These are phyloP conservation scores for Coniochaeta ligniaria DNA, from an alignment of 2,329 filamentous ascomycete genomes.

Conservation along the genomic window DNA sequence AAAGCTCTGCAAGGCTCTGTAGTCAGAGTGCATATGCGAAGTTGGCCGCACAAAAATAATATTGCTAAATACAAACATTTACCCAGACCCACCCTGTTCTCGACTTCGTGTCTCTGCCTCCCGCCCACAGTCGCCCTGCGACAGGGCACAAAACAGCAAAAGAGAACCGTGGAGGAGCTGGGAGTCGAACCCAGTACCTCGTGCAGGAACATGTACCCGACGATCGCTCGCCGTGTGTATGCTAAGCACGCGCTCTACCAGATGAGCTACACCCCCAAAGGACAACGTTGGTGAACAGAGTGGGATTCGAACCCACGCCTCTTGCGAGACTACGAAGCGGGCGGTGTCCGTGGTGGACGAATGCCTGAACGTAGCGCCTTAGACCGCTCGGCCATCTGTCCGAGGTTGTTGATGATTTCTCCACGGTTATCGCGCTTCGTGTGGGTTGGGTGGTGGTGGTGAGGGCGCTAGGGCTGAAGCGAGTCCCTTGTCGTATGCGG, in stretches of 20 bases:
- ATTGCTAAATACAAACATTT: not conserved
- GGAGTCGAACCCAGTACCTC: conserved; percentile 1
- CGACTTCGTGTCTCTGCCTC: not conserved
- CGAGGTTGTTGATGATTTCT: not conserved
- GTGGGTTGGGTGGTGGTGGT: not conserved
- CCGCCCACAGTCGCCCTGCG: not conserved
- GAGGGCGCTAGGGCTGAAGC: not conserved
- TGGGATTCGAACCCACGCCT: conserved; percentile 1
- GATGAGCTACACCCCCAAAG: conserved; percentile 1
- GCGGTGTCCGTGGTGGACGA: not conserved
- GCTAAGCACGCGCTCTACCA: conserved; percentile 1
- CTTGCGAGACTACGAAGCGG: conserved; percentile 1
- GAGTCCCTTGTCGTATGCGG: not conserved
- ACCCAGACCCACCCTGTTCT: not conserved
- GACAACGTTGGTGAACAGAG: not conserved
- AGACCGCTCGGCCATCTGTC: conserved; percentile 1
- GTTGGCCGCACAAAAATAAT: not conserved
- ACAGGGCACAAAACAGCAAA: not conserved
- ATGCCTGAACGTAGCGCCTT: not conserved
- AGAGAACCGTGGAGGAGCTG: not conserved
- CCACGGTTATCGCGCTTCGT: not conserved
- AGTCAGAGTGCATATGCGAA: not conserved
- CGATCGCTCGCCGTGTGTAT: not conserved
- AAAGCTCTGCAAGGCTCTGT: conserved; percentile 28
- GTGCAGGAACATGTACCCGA: not conserved